Evolutionary conservation across 148 eudicot species (phyloP), one percentile per base, ranked within the genome.

Genomic region (Pouteria glomerata): DNA sequence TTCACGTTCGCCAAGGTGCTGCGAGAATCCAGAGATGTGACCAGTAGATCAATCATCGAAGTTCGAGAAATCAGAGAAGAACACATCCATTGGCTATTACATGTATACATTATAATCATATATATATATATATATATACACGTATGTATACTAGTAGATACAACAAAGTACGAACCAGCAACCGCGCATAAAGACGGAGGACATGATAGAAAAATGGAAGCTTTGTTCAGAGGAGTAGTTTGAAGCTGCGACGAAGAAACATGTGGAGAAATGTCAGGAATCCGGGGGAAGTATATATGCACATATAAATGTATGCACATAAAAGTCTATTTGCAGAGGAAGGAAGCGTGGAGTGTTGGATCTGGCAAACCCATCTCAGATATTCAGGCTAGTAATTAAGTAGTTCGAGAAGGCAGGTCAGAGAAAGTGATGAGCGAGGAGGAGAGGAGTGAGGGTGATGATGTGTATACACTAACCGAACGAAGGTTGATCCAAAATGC

Each of bases 261-360:
- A n/a, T n/a, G n/a, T n/a, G n/a, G n/a, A n/a, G 34, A 29, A 48
- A 8, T 2, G 29, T 1, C 6, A 30, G 37, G 65, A 60, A 44
- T 21, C 7, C 1, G 5, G 72, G 13, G 23, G 64, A 14, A 26
- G 10, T n/a, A 37, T 45, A 48, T 45, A 12, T 3, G 53, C 52
- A 11, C 33, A 24, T 24, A 41, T 11, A n/a, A 12, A 30, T 23
- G 19, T n/a, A 33, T n/a, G 14, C 34, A 23, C 33, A 52, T n/a
- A 39, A 4, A 31, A 6, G 4, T n/a, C 11, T 44, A 19, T 2
- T 4, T 4, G 19, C 6, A 45, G 21, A 66, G 30, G 21, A 70
- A 39, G 66, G 67, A 48, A 56, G 47, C 78, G 73, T 75, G 78
- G 23, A 69, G 78, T 37, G 60, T 69, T 75, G 26, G 72, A 60